Conservation (phyloP, 2,329 filamentous ascomycete genomes). For the Fusarium camptoceras region DNA sequence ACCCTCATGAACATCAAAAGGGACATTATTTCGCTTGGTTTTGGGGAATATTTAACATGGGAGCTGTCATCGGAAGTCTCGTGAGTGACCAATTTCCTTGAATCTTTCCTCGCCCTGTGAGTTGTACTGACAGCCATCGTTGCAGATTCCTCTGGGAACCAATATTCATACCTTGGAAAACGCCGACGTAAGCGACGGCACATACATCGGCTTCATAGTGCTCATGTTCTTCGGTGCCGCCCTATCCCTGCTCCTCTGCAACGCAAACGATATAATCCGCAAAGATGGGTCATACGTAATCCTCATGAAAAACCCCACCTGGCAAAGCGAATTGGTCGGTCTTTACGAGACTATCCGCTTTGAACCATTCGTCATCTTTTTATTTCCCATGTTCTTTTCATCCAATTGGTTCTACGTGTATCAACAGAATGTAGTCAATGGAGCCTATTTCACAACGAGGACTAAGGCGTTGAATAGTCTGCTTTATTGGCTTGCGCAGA, state of each 20-base stretch:
- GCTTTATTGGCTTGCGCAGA: conserved; percentile 78
- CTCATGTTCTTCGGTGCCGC: conserved; percentile 79
- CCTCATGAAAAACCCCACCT: conserved; percentile 90
- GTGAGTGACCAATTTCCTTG: conserved; percentile 46
- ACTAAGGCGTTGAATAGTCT: conserved; percentile 78
- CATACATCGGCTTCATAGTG: conserved; percentile 86
- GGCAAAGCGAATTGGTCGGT: conserved; percentile 81
- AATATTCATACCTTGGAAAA: conserved; percentile 32
- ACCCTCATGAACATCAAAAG: conserved; percentile 83
- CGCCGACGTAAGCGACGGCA: conserved; percentile 72
- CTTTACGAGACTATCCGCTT: conserved; percentile 77
- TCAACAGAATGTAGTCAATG: conserved; percentile 79
- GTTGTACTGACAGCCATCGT: background rate
- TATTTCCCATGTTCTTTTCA: conserved; percentile 85
- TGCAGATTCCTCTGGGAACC: conserved; percentile 57
- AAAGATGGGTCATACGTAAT: conserved; percentile 83
- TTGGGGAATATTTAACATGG: conserved; percentile 95
- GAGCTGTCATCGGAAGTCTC: conserved; percentile 84
- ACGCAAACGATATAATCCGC: conserved; percentile 79
- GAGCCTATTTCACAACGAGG: conserved; percentile 76
- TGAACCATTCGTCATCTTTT: conserved; percentile 75
- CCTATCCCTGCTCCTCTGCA: conserved; percentile 75
- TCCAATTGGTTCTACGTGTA: conserved; percentile 89
- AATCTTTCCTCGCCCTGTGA: rapidly evolving
- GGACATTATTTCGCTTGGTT: conserved; percentile 91